These are phyloP conservation scores for Chrysophaeum taylorii DNA, from an alignment of 352 stramenopile species.

Conservation along the genomic window DNA sequence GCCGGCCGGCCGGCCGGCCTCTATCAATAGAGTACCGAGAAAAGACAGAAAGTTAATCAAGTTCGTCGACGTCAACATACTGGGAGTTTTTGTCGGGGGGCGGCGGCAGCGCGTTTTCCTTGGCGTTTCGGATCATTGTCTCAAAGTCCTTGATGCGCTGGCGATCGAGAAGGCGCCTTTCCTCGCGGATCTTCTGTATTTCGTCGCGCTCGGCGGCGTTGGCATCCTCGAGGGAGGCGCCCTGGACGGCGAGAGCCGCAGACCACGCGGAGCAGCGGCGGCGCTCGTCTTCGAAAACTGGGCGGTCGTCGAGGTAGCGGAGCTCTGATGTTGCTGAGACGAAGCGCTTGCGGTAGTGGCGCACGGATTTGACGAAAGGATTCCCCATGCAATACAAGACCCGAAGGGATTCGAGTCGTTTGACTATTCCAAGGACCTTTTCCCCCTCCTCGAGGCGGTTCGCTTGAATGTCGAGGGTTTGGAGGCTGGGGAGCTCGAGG, in stretches of 20 bases:
- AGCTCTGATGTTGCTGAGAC: constrained; percentile 66
- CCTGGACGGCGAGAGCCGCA: constrained; percentile 31
- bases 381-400: constrained; percentile 67
- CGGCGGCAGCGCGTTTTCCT: not conserved
- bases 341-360: constrained; percentile 81
- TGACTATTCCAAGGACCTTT: constrained; percentile 56
- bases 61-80: constrained; percentile 53
- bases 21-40: too few species aligned
- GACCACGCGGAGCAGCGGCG: constrained; percentile 60
- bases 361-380: constrained; percentile 70
- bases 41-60: too few species aligned
- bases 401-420: constrained; percentile 58
- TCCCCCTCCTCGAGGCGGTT: constrained; percentile 70
- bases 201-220: constrained; percentile 65
- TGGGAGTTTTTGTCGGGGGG: not conserved
- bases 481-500: constrained; percentile 50
- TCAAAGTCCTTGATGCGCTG: constrained; percentile 67
- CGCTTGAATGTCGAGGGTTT: constrained; percentile 78
- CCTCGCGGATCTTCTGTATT: constrained; percentile 62
- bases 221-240: constrained; percentile 39
- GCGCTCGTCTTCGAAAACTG: constrained; percentile 82
- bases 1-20: too few species aligned
- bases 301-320: constrained; percentile 76
- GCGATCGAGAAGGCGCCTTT: constrained; percentile 69
- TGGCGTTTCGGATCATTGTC: constrained; percentile 54